Evolutionary conservation across 331 rosid genomes (phyloP).

Genomic region (Dryas integrifolia): DNA sequence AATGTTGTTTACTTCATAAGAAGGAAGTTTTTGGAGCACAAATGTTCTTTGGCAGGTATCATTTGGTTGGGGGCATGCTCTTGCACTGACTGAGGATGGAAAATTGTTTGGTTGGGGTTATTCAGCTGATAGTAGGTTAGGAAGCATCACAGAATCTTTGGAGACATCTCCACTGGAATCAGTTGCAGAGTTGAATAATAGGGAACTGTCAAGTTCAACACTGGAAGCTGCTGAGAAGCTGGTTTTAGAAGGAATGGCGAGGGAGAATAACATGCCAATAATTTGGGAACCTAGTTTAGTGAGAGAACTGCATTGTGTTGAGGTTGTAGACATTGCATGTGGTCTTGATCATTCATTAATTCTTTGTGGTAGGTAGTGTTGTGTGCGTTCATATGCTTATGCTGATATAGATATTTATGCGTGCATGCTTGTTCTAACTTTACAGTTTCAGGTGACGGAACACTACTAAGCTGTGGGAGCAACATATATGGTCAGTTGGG

Average conservation of each 20-base stretch:
- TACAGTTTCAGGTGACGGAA: slow-evolving; percentile 56
- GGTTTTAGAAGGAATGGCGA: slow-evolving; percentile 65
- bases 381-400: slow-evolving; percentile 16
- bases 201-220: slow-evolving; percentile 34
- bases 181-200: neutral
- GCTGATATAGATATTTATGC: slow-evolving; percentile 5
- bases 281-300: slow-evolving; percentile 76
- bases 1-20: slow-evolving; percentile 8
- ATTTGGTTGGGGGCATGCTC: slow-evolving; percentile 97
- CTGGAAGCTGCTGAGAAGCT: slow-evolving; percentile 62
- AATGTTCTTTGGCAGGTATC: slow-evolving; percentile 54
- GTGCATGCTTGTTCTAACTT: slow-evolving; percentile 17
- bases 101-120: slow-evolving; percentile 94
- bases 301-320: slow-evolving; percentile 48
- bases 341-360: slow-evolving; percentile 91
- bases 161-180: slow-evolving; percentile 56
- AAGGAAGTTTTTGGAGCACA: slow-evolving; percentile 18
- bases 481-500: slow-evolving; percentile 78
- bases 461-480: slow-evolving; percentile 80
- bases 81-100: slow-evolving; percentile 76
- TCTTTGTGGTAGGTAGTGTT: slow-evolving; percentile 58
- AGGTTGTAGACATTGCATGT: slow-evolving; percentile 72
- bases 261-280: slow-evolving; percentile 78
- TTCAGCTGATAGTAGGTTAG: slow-evolving; percentile 79
- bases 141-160: slow-evolving; percentile 50